A percentile compares a stretch with the other conserved stretches of the same genome.
These are phyloP conservation scores for Exophiala sp. DNA, from an alignment of 2,329 filamentous ascomycete species.

Conservation along the genomic window DNA sequence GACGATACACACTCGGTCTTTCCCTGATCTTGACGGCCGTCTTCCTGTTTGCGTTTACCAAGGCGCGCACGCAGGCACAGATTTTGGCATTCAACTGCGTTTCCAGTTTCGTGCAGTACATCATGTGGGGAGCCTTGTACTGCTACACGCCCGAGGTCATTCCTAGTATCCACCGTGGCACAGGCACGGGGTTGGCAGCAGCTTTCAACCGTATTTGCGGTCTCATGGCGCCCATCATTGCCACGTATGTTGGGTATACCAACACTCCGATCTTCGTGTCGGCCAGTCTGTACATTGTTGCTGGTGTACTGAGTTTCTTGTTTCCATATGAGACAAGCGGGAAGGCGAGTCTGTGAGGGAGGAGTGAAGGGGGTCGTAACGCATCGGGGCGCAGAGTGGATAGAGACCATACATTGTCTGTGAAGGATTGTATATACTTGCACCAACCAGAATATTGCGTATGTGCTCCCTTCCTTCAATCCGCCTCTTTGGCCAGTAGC, in stretches of 20 bases:
- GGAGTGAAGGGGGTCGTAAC: background rate
- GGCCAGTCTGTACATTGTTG: conserved; percentile 33
- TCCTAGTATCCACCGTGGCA: conserved; percentile 65
- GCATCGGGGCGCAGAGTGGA: background rate
- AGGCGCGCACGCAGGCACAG: conserved; percentile 58
- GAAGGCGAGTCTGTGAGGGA: conserved; percentile 15
- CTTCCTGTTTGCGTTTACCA: conserved; percentile 73
- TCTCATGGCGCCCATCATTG: conserved; percentile 62
- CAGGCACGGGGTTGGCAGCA: conserved; percentile 70
- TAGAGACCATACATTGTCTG: background rate
- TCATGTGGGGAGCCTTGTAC: conserved; percentile 61
- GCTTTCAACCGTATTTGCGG: conserved; percentile 71
- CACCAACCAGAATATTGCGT: too few species aligned
- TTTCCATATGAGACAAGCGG: conserved; percentile 18
- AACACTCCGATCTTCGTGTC: conserved; percentile 38
- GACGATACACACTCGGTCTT: conserved; percentile 66
- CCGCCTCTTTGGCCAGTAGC: background rate
- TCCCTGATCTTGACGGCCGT: conserved; percentile 60
- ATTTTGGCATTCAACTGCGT: conserved; percentile 67
- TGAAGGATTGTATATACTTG: background rate
- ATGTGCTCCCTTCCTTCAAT: too few species aligned
- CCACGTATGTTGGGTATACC: conserved; percentile 20
- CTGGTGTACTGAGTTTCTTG: conserved; percentile 10
- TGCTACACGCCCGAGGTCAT: conserved; percentile 70
- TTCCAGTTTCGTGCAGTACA: conserved; percentile 66